Conservation (phyloP, 352 stramenopile species). For the Phytophthora nicotianae region DNA sequence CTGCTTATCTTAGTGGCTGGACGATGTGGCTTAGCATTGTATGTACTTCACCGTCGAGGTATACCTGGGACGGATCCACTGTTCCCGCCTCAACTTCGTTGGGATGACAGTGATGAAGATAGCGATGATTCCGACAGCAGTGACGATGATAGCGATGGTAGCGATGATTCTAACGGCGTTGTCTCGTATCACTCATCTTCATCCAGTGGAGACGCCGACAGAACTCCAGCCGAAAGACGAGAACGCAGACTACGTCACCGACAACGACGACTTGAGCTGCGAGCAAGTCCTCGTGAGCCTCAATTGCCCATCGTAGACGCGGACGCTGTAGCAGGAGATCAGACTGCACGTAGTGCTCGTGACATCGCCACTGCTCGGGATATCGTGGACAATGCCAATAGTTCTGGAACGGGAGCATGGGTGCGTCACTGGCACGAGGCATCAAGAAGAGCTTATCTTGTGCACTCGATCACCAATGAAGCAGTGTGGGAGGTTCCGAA, state of each 20-base stretch:
- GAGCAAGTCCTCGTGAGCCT: constrained; percentile 16
- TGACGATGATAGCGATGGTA: constrained; percentile 27
- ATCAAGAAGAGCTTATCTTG: constrained; percentile 59
- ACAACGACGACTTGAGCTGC: constrained; percentile 28
- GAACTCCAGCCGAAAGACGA: constrained; percentile 34
- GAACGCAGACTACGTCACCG: constrained; percentile 23
- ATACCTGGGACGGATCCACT: constrained; percentile 64
- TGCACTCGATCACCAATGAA: constrained; percentile 71
- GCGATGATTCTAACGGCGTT: constrained; percentile 20
- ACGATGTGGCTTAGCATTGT: constrained; percentile 54
- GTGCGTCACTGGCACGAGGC: constrained; percentile 66
- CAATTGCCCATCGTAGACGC: constrained; percentile 38
- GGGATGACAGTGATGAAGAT: constrained; percentile 51
- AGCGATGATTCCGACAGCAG: constrained; percentile 21
- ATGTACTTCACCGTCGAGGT: constrained; percentile 61
- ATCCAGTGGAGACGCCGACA: constrained; percentile 26
- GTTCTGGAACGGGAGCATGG: constrained; percentile 44
- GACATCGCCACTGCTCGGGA: constrained; percentile 36
- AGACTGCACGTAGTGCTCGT: constrained; percentile 22
- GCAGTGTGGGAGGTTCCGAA: constrained; percentile 69
- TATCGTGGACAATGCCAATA: constrained; percentile 14
- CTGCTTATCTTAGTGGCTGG: constrained; percentile 72
- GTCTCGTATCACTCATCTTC: constrained; percentile 38
- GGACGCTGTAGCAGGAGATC: constrained; percentile 25
- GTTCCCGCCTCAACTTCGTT: constrained; percentile 71